A percentile compares a stretch with the other conserved stretches of the same genome.
Conservation (phyloP, 495 filamentous ascomycete species). For the Hypoxylon subgilvum region DNA sequence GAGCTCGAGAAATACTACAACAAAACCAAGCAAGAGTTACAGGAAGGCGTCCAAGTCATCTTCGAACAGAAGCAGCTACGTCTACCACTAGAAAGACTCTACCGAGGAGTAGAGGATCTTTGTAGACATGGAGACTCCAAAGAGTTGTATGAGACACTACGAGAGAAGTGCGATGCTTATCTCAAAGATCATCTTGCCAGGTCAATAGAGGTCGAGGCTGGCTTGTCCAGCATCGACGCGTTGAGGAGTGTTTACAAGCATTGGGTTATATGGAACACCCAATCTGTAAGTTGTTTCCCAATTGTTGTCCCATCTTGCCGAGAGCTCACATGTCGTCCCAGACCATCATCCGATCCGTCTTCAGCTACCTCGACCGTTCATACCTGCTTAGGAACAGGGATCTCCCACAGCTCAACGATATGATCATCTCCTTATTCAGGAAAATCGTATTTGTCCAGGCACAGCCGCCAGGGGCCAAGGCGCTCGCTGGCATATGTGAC, state of each 20-base stretch:
- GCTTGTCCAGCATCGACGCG: constrained; percentile 64
- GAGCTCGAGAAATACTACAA: constrained; percentile 68
- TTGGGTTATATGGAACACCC: constrained; percentile 81
- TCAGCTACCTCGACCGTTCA: constrained; percentile 89
- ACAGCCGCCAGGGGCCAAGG: constrained; percentile 51
- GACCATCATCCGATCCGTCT: constrained; percentile 80
- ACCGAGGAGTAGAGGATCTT: constrained; percentile 86
- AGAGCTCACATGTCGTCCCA: constrained; percentile 38
- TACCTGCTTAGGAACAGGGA: constrained; percentile 74
- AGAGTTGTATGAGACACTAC: constrained; percentile 67
- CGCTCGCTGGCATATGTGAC: constrained; percentile 75
- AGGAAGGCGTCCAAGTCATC: constrained; percentile 72
- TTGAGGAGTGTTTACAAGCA: constrained; percentile 67
- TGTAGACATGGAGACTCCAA: constrained; percentile 76
- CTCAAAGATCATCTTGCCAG: constrained; percentile 58
- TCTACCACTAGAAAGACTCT: constrained; percentile 82
- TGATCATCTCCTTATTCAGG: constrained; percentile 63
- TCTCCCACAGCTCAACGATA: constrained; percentile 59
- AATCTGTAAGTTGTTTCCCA: constrained; percentile 60
- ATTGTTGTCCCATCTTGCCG: background rate
- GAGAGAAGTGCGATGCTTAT: constrained; percentile 61
- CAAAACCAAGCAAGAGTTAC: constrained; percentile 71
- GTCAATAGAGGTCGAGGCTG: constrained; percentile 56
- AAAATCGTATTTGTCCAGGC: constrained; percentile 59
- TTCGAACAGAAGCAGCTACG: constrained; percentile 67